Evolutionary conservation across 2,329 filamentous ascomycete genomes (phyloP), one percentile per base, ranked within the genome.

Genomic region (Colletotrichum tabaci): DNA sequence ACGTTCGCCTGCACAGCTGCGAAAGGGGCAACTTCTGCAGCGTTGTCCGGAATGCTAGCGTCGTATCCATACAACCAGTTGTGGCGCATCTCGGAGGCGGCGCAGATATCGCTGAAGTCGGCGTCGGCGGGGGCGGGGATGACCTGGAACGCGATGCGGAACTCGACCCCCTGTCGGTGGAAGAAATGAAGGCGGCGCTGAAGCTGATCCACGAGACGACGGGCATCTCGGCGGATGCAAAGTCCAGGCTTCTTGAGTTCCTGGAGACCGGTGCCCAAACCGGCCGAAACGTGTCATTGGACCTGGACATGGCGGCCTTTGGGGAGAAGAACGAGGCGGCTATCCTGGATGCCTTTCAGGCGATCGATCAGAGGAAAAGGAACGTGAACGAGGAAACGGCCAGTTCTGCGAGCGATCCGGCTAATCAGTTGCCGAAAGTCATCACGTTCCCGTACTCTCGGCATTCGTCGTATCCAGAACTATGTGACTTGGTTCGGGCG

Each of bases 401-500:
- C 12, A 46, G n/a, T 23, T 18, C 18, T 2, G 35, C 56, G 2
- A 67, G 70, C 4, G 9, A 60, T 16, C 18, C 16, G 8, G 30
- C 57, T 1, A 67, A 67, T 1, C 12, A 46, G 0, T 77, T 88
- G 2, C 82, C 86, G 0, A 82, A 76, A 15, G 77, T 77, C 0
- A 88, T 91, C 3, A 82, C 79, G 0, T 98, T 98, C 75, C 94
- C 95, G 0, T 98, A 95, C 77, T 96, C 96, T 0, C 89, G 96
- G 1, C 96, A 98, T 80, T 97, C 96, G 0, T 97, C 94, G 0
- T 96, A 96, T 72, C 84, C 86, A 0, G 96, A 98, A 79, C 87
- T 97, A 3, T 92, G 94, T 74, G 82, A 90, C 64, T 83, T 98
- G 0, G 85, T 98, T 1, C 79, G 84, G 3, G 84, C 86, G 0